Evolutionary conservation across 441 rosid species (phyloP), one percentile per base, ranked within the genome.

Genomic region (Bruguiera hainesii): DNA sequence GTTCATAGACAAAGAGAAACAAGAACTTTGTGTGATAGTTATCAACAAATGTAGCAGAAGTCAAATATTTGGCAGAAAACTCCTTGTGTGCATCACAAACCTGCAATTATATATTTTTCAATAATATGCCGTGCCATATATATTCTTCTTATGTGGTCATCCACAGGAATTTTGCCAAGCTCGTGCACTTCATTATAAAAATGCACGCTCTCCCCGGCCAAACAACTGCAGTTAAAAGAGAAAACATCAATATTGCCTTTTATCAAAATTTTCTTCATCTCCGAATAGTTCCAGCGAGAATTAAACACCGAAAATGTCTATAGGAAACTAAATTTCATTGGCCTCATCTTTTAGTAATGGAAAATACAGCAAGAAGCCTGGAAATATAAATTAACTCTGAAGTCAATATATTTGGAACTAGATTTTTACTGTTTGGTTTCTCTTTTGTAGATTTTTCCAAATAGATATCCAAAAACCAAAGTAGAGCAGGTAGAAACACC

Each of bases 111-210:
- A 76, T 87, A 90, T 78, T 87, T 89, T 71, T 87, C 88, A 67
- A 93, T 87, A 66, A 93, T 90, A 83, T 93, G 96, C 6, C 98
- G 81, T 65, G 96, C 85, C 94, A 90, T 93, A 71, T 93, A 93
- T 73, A 93, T 89, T 79, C 93, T 84, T 79, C 93, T 81, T 31
- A 81, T 76, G 15, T 84, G 71, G 72, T 90, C 98, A 73, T 78
- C 82, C 53, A 63, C 60, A 6, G 91, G 89, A 74, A 93, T 89
- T 84, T 90, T 93, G 25, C 83, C 78, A 78, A 77, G 95, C 72
- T 89, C 98, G 58, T 77, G 84, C 51, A 93, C 93, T 78, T 93
- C 97, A 26, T 83, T 90, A 60, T 82, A 91, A 85, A 90, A 93
- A 86, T 93, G 96, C 73, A 90, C 81, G 21, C 91, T 89, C 85